A percentile compares a stretch with the other conserved stretches of the same genome.
Conservation (phyloP, 768 basidiomycete genomes). For the Boletus subcaerulescens region DNA sequence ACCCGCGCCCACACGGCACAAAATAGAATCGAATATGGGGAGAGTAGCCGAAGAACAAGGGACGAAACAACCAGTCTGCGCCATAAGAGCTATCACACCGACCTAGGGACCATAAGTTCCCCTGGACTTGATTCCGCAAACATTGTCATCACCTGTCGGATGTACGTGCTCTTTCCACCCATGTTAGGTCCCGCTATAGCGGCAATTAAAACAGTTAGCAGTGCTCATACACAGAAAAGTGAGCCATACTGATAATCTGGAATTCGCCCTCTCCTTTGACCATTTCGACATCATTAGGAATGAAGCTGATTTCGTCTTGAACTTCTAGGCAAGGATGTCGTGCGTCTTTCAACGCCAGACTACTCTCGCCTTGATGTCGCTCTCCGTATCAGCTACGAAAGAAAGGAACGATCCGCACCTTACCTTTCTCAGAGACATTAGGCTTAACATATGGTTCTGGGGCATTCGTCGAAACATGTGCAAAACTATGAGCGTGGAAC, state of each 20-base stretch:
- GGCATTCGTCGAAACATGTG: conserved; percentile 85
- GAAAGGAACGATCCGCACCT: neutral
- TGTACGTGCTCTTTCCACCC: conserved; percentile 98
- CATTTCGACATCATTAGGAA: conserved; percentile 95
- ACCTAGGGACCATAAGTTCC: conserved; percentile 44
- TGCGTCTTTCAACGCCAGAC: conserved; percentile 77
- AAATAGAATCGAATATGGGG: conserved; percentile 92
- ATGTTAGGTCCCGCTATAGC: conserved; percentile 89
- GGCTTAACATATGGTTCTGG: conserved; percentile 90
- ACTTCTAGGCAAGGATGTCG: conserved; percentile 96
- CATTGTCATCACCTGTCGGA: conserved; percentile 64
- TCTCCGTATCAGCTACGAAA: neutral
- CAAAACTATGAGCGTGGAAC: conserved; percentile 55
- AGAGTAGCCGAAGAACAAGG: conserved; percentile 84
- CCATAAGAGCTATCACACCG: conserved; percentile 96
- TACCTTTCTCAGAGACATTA: conserved; percentile 71
- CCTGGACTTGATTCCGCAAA: neutral
- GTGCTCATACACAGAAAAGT: neutral
- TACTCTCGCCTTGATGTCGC: conserved; percentile 61
- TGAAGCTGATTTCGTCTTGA: conserved; percentile 93
- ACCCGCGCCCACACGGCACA: conserved; percentile 95
- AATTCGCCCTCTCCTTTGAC: conserved; percentile 92
- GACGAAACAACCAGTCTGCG: conserved; percentile 93
- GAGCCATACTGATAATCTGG: conserved; percentile 79
- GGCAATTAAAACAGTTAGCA: conserved; percentile 1